phyloP scores from a whole-genome alignment of 495 filamentous ascomycete genomes.

The Amorphotheca resinae region DNA sequence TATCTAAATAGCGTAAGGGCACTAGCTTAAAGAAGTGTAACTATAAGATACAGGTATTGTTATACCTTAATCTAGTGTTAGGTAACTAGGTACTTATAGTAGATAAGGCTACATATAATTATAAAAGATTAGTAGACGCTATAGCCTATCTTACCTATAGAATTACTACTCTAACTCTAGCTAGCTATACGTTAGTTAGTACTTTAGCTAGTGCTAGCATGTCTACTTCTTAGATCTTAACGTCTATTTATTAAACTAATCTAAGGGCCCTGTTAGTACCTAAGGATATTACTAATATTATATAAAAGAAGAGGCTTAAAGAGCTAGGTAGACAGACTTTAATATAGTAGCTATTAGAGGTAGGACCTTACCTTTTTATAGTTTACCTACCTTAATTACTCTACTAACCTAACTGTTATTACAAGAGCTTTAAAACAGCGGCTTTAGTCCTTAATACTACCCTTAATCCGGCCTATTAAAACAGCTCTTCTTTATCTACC shows the following conservation, averaged over 20 bases:
- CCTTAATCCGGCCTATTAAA: not conserved
- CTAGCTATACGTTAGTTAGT: not conserved
- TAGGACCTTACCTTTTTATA: no score
- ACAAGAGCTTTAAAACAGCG: not conserved
- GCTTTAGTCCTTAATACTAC: not conserved
- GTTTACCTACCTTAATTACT: not conserved
- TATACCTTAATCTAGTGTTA: not conserved
- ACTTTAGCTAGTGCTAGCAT: not conserved
- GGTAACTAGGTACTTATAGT: not conserved
- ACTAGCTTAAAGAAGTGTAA: slow-evolving; percentile 1
- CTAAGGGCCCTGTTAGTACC: not conserved
- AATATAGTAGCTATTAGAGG: not conserved
- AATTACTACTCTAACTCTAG: not conserved
- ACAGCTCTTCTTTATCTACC: not conserved
- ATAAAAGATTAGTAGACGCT: not conserved
- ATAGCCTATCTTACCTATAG: not conserved
- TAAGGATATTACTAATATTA: not conserved
- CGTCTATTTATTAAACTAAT: not conserved
- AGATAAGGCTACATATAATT: not conserved
- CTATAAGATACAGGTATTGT: not conserved
- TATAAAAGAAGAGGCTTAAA: not conserved
- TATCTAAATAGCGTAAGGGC: not conserved
- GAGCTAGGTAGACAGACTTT: not conserved
- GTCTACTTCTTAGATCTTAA: not conserved
- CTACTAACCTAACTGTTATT: not conserved